These are phyloP conservation scores for Calonectria fujianensis DNA, from an alignment of 2,329 filamentous ascomycete species.

Conservation along the genomic window DNA sequence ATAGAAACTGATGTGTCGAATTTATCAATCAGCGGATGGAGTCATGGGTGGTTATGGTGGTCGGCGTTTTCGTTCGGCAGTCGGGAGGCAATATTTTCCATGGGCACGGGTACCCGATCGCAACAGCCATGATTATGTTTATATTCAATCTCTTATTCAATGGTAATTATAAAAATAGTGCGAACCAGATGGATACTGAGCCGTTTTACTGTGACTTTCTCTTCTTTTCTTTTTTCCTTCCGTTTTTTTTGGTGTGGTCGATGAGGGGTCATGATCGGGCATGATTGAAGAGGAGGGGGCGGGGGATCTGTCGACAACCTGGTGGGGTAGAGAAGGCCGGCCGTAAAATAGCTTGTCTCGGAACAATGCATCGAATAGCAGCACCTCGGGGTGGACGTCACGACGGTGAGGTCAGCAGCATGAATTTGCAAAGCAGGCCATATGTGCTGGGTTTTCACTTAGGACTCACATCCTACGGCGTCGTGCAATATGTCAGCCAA, in stretches of 20 bases:
- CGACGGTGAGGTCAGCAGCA: neutral
- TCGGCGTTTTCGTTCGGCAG: conserved; percentile 22
- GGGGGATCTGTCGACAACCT: neutral
- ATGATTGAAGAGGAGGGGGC: conserved; percentile 14
- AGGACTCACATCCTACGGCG: neutral
- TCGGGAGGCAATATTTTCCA: neutral
- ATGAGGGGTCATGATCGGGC: conserved; percentile 5
- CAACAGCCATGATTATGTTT: neutral
- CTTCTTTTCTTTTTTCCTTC: too few relatives aligned
- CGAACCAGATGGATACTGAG: neutral
- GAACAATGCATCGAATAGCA: neutral
- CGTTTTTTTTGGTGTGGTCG: neutral
- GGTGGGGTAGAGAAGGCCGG: conserved; percentile 14
- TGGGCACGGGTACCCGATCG: conserved; percentile 18
- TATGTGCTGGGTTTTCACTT: neutral
- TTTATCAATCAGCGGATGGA: conserved; percentile 21
- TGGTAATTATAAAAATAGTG: conserved; percentile 35
- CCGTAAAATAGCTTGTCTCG: neutral
- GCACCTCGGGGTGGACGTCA: neutral
- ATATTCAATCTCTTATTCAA: conserved; percentile 23
- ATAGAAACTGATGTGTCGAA: conserved; percentile 19
- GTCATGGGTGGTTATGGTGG: conserved; percentile 15
- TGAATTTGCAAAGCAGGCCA: neutral
- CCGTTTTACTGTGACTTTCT: neutral
- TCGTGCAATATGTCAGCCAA: neutral